These are phyloP conservation scores for Suhomyces kunorum DNA, from an alignment of 1,139 yeast species.

Conservation along the genomic window DNA sequence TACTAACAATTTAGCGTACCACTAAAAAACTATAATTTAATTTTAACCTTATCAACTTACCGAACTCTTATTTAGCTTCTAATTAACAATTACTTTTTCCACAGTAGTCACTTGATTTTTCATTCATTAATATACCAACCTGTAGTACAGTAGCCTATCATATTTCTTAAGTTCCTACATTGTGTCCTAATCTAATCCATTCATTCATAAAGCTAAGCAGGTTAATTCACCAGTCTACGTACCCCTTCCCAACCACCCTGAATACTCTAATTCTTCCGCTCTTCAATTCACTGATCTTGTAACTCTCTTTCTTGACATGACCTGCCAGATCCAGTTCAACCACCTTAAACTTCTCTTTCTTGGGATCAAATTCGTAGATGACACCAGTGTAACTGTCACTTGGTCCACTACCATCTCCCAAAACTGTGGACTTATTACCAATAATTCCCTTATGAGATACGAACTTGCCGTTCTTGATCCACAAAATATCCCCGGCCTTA, in stretches of 20 bases:
- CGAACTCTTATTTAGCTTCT: no score
- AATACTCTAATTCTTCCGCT: slow-evolving; percentile 79
- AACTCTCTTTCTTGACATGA: slow-evolving; percentile 59
- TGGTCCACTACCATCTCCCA: slow-evolving; percentile 39
- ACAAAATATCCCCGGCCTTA: slow-evolving; percentile 80
- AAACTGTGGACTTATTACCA: slow-evolving; percentile 32
- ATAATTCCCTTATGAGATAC: slow-evolving; percentile 64
- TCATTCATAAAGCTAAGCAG: background rate
- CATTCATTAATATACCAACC: no score
- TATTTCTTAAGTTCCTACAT: background rate
- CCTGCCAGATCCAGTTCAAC: slow-evolving; percentile 61
- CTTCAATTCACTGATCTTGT: slow-evolving; percentile 70
- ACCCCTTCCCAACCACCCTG: slow-evolving; percentile 63
- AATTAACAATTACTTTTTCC: no score
- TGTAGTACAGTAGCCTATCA: no score
- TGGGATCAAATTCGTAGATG: slow-evolving; percentile 71
- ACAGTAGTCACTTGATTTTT: no score
- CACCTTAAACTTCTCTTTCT: slow-evolving; percentile 75
- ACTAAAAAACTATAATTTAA: no score
- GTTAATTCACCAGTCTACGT: slow-evolving; percentile 54
- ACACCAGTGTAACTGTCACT: slow-evolving; percentile 32
- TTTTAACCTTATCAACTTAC: no score
- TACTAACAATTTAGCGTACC: no score
- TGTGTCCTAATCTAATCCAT: background rate
- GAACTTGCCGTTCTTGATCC: slow-evolving; percentile 74